Conservation (phyloP, 768 basidiomycete genomes). For the Lanmaoa rubissima region DNA sequence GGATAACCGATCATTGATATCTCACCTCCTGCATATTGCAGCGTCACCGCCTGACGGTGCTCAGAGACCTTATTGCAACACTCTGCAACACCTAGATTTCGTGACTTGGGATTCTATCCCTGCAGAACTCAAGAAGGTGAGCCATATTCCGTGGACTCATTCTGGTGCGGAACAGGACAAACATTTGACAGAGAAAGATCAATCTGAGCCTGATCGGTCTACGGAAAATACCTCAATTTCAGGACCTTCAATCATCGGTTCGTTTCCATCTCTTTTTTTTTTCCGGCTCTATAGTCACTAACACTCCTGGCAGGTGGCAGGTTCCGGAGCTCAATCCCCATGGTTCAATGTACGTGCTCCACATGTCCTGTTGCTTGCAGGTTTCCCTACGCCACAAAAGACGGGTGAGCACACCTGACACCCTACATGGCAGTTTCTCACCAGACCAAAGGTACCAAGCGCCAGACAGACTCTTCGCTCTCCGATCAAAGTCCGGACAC, state of each 20-base stretch:
- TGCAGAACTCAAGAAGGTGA: constrained; percentile 58
- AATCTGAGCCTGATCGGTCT: constrained; percentile 51
- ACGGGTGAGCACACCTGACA: constrained; percentile 24
- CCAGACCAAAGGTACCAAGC: constrained; percentile 37
- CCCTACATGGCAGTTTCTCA: constrained; percentile 9
- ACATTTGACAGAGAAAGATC: constrained; percentile 51
- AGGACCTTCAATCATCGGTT: constrained; percentile 52
- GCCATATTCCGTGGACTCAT: neutral
- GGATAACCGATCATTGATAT: constrained; percentile 29
- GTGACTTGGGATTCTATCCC: constrained; percentile 63
- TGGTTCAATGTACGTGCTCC: constrained; percentile 56
- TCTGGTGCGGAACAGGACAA: neutral
- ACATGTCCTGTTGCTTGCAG: constrained; percentile 47
- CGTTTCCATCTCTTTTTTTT: constrained; percentile 16
- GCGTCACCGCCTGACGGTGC: constrained; percentile 54
- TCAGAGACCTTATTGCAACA: constrained; percentile 56
- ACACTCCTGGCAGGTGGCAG: constrained; percentile 32
- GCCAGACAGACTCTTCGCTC: constrained; percentile 38
- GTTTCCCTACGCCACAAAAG: constrained; percentile 41
- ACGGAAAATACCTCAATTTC: constrained; percentile 44
- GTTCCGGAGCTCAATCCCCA: constrained; percentile 38
- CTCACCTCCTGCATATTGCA: constrained; percentile 62
- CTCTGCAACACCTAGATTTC: constrained; percentile 42
- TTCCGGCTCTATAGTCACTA: neutral
- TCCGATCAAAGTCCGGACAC: constrained; percentile 43